Percentiles rank a stretch among this genome's conserved stretches.
Conservation (phyloP, 352 stramenopile genomes). For the Phytophthora pini region DNA sequence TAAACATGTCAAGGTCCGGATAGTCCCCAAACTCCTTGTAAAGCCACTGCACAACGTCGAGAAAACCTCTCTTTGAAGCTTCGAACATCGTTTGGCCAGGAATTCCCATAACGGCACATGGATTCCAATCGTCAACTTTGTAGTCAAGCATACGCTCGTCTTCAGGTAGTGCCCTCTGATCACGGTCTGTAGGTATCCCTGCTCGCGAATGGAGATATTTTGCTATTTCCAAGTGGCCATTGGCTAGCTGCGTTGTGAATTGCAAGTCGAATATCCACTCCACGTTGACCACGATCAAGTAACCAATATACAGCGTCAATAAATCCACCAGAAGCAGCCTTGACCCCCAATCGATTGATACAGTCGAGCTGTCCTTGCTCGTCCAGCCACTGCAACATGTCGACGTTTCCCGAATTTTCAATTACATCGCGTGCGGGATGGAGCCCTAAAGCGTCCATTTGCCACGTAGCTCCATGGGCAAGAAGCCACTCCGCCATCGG, state of each 20-base stretch:
- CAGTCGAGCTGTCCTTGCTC: neutral
- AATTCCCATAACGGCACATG: neutral
- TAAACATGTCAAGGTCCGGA: neutral
- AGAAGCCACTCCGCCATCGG: conserved; percentile 1
- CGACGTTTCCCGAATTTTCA: conserved; percentile 1
- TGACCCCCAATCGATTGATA: neutral
- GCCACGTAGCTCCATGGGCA: neutral
- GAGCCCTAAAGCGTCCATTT: neutral
- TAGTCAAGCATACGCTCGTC: neutral
- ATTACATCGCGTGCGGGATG: neutral
- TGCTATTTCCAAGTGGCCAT: conserved; percentile 4
- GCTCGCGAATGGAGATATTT: neutral
- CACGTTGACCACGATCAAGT: neutral
- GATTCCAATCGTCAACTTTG: no score
- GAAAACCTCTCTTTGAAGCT: neutral
- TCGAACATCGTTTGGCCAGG: neutral
- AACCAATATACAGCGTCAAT: neutral
- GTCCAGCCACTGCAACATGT: neutral
- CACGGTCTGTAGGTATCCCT: neutral
- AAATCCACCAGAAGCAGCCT: neutral
- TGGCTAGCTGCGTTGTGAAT: neutral
- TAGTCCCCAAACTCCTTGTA: neutral
- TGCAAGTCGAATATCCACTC: neutral
- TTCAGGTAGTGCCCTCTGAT: neutral
- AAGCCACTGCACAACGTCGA: neutral